phyloP scores from a whole-genome alignment of 106 monocot genomes.

The Dendrobium huoshanense region DNA sequence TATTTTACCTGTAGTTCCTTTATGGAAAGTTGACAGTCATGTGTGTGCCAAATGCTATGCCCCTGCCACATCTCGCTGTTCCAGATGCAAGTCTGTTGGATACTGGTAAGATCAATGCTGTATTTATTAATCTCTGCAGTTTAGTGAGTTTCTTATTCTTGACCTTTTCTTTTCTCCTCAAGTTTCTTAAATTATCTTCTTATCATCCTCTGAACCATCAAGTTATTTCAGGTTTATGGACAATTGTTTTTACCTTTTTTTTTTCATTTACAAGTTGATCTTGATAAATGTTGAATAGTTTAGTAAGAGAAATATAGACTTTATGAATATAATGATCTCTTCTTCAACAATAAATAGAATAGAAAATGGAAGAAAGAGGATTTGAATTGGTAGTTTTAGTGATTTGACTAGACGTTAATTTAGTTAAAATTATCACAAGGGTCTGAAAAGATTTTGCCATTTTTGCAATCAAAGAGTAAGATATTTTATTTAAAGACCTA shows the following conservation, averaged over 20 bases:
- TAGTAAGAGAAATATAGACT: background rate
- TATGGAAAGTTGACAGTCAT: constrained; percentile 32
- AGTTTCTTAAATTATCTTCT: background rate
- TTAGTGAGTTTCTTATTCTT: background rate
- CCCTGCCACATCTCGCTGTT: constrained; percentile 87
- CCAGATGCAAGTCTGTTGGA: constrained; percentile 94
- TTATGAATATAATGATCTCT: background rate
- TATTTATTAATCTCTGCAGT: background rate
- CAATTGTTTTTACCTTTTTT: background rate
- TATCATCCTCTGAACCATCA: background rate
- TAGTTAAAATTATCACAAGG: background rate
- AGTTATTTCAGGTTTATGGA: background rate
- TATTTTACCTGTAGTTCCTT: constrained; percentile 26
- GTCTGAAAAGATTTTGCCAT: background rate
- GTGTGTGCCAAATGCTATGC: constrained; percentile 75
- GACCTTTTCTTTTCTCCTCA: background rate
- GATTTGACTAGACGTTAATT: background rate
- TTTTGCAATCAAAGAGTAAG: constrained; percentile 1
- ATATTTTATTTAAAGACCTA: background rate
- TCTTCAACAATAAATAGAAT: background rate
- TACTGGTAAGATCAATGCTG: constrained; percentile 58
- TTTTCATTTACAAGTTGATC: background rate
- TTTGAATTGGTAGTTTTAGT: background rate
- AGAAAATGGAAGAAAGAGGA: background rate
- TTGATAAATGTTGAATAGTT: background rate